Conservation (phyloP, 331 rosid genomes). For the Stylosanthes scabra region DNA sequence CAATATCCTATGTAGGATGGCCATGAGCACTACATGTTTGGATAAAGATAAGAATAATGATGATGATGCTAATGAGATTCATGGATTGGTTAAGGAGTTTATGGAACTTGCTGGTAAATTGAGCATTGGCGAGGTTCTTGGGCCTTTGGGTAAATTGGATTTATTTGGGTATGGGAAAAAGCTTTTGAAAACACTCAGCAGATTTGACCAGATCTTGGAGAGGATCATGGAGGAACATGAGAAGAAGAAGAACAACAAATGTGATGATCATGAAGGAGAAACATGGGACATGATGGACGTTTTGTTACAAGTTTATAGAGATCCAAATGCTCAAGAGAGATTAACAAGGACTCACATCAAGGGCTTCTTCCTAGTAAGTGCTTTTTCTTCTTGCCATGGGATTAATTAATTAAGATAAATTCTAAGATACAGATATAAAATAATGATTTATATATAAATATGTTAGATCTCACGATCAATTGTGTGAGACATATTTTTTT, state of each 20-base stretch:
- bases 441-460: no score
- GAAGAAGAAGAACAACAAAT: constrained; percentile 20
- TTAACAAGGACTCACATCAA: constrained; percentile 60
- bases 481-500: no score
- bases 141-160: constrained; percentile 63
- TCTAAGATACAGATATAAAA: no score
- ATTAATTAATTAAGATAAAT: no score
- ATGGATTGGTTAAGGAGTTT: constrained; percentile 44
- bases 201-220: constrained; percentile 62
- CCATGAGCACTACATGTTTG: constrained; percentile 56
- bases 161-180: constrained; percentile 65
- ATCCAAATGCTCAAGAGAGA: constrained; percentile 59
- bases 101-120: constrained; percentile 58
- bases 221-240: constrained; percentile 61
- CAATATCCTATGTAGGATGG: constrained; percentile 62
- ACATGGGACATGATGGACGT: constrained; percentile 62
- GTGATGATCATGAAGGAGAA: constrained; percentile 2
- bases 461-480: no score
- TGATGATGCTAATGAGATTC: constrained; percentile 52
- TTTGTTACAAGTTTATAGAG: constrained; percentile 48
- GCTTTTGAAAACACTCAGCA: constrained; percentile 40
- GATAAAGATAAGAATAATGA: constrained; percentile 48
- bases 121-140: constrained; percentile 68
- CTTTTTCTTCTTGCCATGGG: no score
- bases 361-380: constrained; percentile 67